Base-by-base conservation (phyloP, 2,329 filamentous ascomycete genomes). In the Erysiphe pulchra region DNA sequence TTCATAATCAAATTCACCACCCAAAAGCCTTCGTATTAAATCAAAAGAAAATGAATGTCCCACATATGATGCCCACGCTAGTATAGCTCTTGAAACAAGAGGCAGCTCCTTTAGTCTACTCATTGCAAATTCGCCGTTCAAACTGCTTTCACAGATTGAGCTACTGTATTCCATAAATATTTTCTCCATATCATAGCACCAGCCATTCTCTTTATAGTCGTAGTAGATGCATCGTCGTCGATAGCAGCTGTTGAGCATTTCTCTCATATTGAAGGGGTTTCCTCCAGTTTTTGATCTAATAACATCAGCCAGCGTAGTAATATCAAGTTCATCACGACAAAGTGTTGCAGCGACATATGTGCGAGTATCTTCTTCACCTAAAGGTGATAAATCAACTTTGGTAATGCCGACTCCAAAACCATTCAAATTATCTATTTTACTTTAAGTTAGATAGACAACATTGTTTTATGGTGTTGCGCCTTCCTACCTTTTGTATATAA, bases 161-260 rank as follows among this genome's bases (percentile, higher is more conserved):
- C 77, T 75, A 53, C 80, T 73, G 54, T 94, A 92, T 51, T 92
- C 77, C 42, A 79, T 75, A 56, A 93, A 93, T 1, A 94, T 73
- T 51, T 72, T 75, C 59, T 94, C 85, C 11, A 94, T 63, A 55
- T 92, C 80, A 57, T 78, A 94, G 40, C 79, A 70, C 87, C 87
- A 95, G 41, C 71, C 69, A 42, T 76, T 81, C 51, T 79, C 73
- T 53, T 75, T 76, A 68, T 90, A 93, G 50, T 85, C 84, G 60
- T 92, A 94, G 72, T 77, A 92, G 44, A 94, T 80, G 58, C 82
- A 92, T 52, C 78, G 78, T 56, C 83, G 90, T 37, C 82, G 75
- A 58, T 92, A 77, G 57, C 83, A 92, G 2, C 80, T 78, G 55
- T 82, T 82, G 4, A 94, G 70, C 71, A 94, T 92, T 61, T 93